Conservation (phyloP, 257 asterid species). For the Lycium ferocissimum region DNA sequence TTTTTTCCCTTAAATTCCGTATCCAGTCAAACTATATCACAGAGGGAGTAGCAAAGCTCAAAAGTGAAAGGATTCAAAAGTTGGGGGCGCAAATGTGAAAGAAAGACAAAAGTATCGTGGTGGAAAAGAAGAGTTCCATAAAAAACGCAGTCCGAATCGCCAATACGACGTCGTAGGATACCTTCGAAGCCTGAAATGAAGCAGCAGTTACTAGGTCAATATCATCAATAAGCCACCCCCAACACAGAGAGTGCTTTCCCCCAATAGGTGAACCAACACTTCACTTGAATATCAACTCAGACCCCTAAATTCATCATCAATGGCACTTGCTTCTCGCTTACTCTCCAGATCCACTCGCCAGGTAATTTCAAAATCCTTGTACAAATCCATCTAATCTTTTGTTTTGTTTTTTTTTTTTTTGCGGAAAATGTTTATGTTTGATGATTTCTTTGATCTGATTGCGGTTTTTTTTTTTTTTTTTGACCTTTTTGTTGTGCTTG, state of each 20-base stretch:
- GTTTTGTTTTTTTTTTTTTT: neutral
- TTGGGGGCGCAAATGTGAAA: neutral
- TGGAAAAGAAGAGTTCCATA: conserved; percentile 1
- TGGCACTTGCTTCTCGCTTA: conserved; percentile 73
- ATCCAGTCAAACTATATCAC: too few species aligned
- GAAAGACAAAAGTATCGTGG: neutral
- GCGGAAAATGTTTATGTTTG: neutral
- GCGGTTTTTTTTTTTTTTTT: neutral
- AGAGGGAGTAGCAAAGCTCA: too few species aligned
- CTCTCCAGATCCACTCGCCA: conserved; percentile 77
- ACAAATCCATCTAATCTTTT: neutral
- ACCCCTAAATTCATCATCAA: conserved; percentile 20
- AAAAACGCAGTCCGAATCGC: neutral
- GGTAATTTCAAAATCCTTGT: too few species aligned
- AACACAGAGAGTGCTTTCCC: neutral
- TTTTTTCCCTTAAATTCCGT: too few species aligned
- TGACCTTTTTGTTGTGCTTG: neutral
- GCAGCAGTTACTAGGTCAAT: conserved; percentile 9
- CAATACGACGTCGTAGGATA: neutral
- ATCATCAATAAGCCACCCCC: conserved; percentile 21
- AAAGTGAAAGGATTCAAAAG: neutral
- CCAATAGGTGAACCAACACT: neutral
- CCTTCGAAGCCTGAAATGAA: conserved; percentile 3
- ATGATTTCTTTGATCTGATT: neutral
- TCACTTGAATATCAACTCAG: neutral